These are phyloP conservation scores for Venturia carpophila DNA, from an alignment of 2,329 filamentous ascomycete genomes.

Conservation along the genomic window DNA sequence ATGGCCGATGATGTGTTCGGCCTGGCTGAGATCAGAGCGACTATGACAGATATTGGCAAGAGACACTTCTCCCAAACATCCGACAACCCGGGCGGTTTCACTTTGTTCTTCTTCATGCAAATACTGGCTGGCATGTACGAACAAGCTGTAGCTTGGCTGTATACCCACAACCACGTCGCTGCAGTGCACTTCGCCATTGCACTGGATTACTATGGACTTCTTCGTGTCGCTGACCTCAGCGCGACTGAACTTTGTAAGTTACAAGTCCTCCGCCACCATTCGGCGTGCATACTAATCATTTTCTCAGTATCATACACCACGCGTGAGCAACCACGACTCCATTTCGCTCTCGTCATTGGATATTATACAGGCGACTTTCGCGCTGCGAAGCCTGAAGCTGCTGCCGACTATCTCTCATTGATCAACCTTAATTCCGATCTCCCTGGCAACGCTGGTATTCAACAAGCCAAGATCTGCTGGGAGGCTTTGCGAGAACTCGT, in stretches of 20 bases:
- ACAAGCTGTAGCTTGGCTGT: conserved; percentile 83
- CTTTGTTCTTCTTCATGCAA: conserved; percentile 90
- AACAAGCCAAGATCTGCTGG: conserved; percentile 77
- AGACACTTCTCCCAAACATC: conserved; percentile 81
- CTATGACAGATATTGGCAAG: conserved; percentile 79
- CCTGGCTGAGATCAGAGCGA: conserved; percentile 63
- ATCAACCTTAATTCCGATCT: conserved; percentile 89
- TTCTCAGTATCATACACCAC: conserved; percentile 47
- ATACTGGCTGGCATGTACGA: conserved; percentile 89
- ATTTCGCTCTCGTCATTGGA: conserved; percentile 87
- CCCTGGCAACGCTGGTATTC: conserved; percentile 61
- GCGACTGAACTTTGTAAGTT: conserved; percentile 58
- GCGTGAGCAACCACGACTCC: conserved; percentile 70
- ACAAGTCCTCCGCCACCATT: conserved; percentile 1
- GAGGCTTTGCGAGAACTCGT: conserved; percentile 90
- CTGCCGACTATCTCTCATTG: conserved; percentile 85
- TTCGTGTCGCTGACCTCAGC: conserved; percentile 77
- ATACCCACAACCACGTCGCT: conserved; percentile 83
- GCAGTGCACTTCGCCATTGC: conserved; percentile 92
- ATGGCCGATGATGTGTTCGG: conserved; percentile 55
- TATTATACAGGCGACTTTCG: conserved; percentile 96
- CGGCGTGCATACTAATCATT: conserved; percentile 22
- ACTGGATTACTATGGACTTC: conserved; percentile 78
- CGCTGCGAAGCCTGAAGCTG: conserved; percentile 77
- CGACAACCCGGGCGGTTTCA: conserved; percentile 68